Percentiles rank a stretch among this genome's conserved stretches.
Conservation (phyloP, 768 basidiomycete species). For the Termitomyces titanicus region DNA sequence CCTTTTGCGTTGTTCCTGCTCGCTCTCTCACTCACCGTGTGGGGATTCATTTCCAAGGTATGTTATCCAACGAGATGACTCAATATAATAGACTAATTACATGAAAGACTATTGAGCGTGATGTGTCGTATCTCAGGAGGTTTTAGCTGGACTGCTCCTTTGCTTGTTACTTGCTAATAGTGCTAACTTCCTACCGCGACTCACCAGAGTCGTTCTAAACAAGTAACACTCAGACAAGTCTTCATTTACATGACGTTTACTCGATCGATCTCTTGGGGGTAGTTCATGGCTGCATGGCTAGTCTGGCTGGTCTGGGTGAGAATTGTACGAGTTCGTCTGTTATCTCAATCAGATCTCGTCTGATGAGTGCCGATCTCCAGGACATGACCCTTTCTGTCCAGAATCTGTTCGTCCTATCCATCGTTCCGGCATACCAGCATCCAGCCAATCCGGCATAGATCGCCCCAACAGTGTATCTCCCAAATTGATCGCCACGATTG, state of each 20-base stretch:
- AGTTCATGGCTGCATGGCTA: background rate
- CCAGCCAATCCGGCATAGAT: slow-evolving; percentile 44
- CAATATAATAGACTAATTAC: too few species aligned
- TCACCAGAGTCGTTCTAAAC: too few species aligned
- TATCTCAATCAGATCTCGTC: slow-evolving; percentile 32
- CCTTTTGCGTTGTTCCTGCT: too few species aligned
- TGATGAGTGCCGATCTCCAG: slow-evolving; percentile 31
- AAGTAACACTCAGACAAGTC: background rate
- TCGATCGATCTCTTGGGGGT: background rate
- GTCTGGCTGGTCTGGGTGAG: slow-evolving; percentile 8
- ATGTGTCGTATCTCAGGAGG: slow-evolving; percentile 21
- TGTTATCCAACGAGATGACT: too few species aligned
- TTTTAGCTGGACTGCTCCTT: slow-evolving; percentile 19
- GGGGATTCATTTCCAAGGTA: too few species aligned
- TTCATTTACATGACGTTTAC: background rate
- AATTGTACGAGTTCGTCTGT: slow-evolving; percentile 31
- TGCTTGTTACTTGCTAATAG: background rate
- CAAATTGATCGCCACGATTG: slow-evolving; percentile 40
- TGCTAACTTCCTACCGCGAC: too few species aligned
- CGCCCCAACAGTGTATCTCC: slow-evolving; percentile 40
- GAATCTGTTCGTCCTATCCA: slow-evolving; percentile 20
- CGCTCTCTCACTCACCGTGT: too few species aligned
- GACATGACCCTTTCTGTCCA: slow-evolving; percentile 34
- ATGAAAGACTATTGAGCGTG: slow-evolving; percentile 9
- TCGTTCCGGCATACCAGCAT: slow-evolving; percentile 35